phyloP scores from a whole-genome alignment of 2,329 filamentous ascomycete species.

The Waltergamsia citrina region DNA sequence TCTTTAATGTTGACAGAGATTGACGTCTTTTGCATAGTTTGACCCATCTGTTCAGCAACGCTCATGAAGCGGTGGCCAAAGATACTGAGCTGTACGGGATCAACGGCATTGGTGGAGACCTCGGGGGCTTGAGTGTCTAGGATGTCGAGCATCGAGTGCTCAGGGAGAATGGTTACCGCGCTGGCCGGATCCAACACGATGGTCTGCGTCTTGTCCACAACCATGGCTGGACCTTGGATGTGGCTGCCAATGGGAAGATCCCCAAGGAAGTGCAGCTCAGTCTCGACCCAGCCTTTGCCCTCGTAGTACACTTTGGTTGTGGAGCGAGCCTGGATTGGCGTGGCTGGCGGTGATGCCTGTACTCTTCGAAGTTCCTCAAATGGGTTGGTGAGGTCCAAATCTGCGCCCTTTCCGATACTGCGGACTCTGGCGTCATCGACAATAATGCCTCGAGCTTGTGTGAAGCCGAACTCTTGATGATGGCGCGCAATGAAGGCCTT shows the following conservation, averaged over 20 bases:
- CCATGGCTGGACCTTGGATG: slow-evolving; percentile 52
- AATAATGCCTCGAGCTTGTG: slow-evolving; percentile 23
- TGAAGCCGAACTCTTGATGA: slow-evolving; percentile 30
- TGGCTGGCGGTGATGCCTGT: not conserved
- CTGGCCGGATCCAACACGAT: slow-evolving; percentile 52
- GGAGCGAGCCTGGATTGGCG: slow-evolving; percentile 5
- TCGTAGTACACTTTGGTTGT: slow-evolving; percentile 14
- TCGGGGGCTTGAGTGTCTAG: slow-evolving; percentile 10
- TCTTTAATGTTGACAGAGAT: slow-evolving; percentile 74
- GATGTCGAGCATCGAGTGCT: slow-evolving; percentile 24
- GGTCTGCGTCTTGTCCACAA: slow-evolving; percentile 65
- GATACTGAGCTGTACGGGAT: slow-evolving; percentile 64
- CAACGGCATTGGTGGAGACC: slow-evolving; percentile 34
- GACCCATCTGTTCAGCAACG: slow-evolving; percentile 73
- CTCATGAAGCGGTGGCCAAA: slow-evolving; percentile 76
- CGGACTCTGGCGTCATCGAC: slow-evolving; percentile 33
- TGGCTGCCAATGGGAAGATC: slow-evolving; percentile 9
- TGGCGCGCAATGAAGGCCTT: slow-evolving; percentile 23
- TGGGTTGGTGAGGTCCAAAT: slow-evolving; percentile 12
- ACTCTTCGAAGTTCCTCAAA: slow-evolving; percentile 14
- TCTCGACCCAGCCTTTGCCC: slow-evolving; percentile 14
- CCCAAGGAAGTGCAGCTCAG: slow-evolving; percentile 14
- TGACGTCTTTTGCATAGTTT: slow-evolving; percentile 66
- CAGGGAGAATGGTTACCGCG: slow-evolving; percentile 19
- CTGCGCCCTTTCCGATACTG: slow-evolving; percentile 19